Percentiles rank a stretch among this genome's conserved stretches.
These are phyloP conservation scores for Lipomyces lipofer DNA, from an alignment of 805 yeast genomes.

Conservation along the genomic window DNA sequence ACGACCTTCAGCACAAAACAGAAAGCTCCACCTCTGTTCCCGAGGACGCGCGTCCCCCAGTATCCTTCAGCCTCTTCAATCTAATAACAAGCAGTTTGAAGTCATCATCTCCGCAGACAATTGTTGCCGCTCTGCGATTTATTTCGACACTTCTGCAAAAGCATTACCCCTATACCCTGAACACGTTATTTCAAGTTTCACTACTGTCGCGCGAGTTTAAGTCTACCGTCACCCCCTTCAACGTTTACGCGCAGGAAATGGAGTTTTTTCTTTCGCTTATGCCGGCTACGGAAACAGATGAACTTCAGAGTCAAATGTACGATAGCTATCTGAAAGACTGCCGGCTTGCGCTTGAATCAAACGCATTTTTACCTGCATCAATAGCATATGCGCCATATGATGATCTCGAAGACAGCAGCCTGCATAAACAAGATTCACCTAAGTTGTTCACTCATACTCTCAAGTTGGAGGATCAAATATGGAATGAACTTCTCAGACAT, in stretches of 20 bases:
- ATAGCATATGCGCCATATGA: background rate
- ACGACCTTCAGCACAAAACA: background rate
- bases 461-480: slow-evolving; percentile 14
- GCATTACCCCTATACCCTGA: slow-evolving; percentile 35
- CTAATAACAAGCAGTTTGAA: slow-evolving; percentile 30
- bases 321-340: slow-evolving; percentile 28
- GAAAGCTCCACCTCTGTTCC: background rate
- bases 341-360: slow-evolving; percentile 24
- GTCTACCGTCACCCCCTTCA: slow-evolving; percentile 21
- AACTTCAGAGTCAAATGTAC: slow-evolving; percentile 19
- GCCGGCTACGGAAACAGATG: slow-evolving; percentile 10
- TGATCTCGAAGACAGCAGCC: background rate
- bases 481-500: slow-evolving; percentile 15
- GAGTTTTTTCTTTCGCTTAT: slow-evolving; percentile 21
- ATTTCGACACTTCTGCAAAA: slow-evolving; percentile 32
- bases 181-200: slow-evolving; percentile 19
- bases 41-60: slow-evolving; percentile 1
- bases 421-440: background rate
- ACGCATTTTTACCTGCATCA: slow-evolving; percentile 23
- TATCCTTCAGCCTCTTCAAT: slow-evolving; percentile 22
- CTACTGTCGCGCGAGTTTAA: slow-evolving; percentile 15
- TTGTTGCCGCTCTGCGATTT: slow-evolving; percentile 32
- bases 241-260: slow-evolving; percentile 24
- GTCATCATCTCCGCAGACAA: slow-evolving; percentile 22
- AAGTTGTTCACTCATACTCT: slow-evolving; percentile 14